Percentiles rank a stretch among this genome's conserved stretches.
phyloP scores from a whole-genome alignment of 306 rosid species.

The Acacia confusa region DNA sequence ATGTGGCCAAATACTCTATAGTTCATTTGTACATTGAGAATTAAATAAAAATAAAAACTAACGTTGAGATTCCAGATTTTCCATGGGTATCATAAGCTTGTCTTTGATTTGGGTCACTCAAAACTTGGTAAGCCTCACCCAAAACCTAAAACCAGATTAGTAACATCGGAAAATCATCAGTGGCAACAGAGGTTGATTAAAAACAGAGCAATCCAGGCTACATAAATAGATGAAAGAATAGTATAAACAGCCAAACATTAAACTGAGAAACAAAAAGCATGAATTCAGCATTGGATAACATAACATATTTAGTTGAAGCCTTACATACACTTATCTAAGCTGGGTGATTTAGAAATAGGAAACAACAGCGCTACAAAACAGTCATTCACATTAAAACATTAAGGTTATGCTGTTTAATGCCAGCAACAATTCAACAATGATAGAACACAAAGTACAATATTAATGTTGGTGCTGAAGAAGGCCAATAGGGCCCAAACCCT shows the following conservation, averaged over 20 bases:
- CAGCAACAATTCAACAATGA: not conserved
- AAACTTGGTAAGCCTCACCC: conserved; percentile 98
- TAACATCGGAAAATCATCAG: conserved; percentile 13
- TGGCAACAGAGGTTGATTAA: conserved; percentile 10
- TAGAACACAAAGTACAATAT: not conserved
- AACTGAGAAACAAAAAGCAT: not conserved
- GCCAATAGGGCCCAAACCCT: too few relatives aligned
- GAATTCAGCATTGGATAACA: not conserved
- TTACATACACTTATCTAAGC: not conserved
- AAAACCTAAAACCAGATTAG: conserved; percentile 61
- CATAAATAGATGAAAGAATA: not conserved
- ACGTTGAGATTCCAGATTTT: conserved; percentile 97
- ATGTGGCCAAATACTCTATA: conserved; percentile 19
- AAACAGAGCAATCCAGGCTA: conserved; percentile 11
- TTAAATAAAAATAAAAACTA: conserved; percentile 34
- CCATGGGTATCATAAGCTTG: conserved; percentile 91
- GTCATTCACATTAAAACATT: conserved; percentile 10
- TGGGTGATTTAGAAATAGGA: conserved; percentile 25
- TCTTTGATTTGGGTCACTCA: conserved; percentile 84
- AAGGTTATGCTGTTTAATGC: not conserved
- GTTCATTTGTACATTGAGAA: conserved; percentile 5
- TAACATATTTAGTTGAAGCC: not conserved
- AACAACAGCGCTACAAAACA: conserved; percentile 3
- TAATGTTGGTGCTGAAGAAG: too few relatives aligned
- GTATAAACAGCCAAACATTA: not conserved